Percentiles rank a stretch among this genome's conserved stretches.
Evolutionary conservation across 257 asterid genomes (phyloP).

Genomic region (Solanum paucissectum): DNA sequence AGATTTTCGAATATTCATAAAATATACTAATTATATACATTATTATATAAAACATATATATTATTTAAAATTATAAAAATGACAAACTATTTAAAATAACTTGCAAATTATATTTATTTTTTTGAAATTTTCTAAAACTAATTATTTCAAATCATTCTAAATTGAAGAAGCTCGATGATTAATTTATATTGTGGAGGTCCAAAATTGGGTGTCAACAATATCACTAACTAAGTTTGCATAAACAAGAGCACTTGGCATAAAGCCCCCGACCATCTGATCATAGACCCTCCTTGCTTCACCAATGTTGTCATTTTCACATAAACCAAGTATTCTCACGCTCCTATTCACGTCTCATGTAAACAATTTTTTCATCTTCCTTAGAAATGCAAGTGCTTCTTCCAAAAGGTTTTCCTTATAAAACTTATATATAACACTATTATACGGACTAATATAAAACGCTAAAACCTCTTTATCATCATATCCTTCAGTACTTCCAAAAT

Average conservation of each 20-base stretch:
- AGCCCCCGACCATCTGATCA: conserved; percentile 40
- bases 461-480: conserved; percentile 9
- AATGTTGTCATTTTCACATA: conserved; percentile 20
- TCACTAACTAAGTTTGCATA: conserved; percentile 39
- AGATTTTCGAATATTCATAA: no score
- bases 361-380: conserved; percentile 28
- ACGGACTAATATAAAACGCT: conserved; percentile 23
- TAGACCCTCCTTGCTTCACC: conserved; percentile 40
- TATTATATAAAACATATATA: no score
- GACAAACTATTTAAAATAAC: no score
- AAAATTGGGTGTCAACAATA: neutral
- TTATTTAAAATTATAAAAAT: no score
- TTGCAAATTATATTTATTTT: no score
- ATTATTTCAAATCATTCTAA: no score
- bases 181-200: no score
- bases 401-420: conserved; percentile 40
- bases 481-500: conserved; percentile 55
- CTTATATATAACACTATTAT: conserved; percentile 65
- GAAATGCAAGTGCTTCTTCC: conserved; percentile 50
- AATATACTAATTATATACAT: no score
- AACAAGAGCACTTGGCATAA: conserved; percentile 48
- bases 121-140: no score
- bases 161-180: no score
- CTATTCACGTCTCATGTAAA: conserved; percentile 52
- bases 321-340: conserved; percentile 29